Evolutionary conservation across 352 stramenopile genomes (phyloP).

Genomic region (Pythium biforme): DNA sequence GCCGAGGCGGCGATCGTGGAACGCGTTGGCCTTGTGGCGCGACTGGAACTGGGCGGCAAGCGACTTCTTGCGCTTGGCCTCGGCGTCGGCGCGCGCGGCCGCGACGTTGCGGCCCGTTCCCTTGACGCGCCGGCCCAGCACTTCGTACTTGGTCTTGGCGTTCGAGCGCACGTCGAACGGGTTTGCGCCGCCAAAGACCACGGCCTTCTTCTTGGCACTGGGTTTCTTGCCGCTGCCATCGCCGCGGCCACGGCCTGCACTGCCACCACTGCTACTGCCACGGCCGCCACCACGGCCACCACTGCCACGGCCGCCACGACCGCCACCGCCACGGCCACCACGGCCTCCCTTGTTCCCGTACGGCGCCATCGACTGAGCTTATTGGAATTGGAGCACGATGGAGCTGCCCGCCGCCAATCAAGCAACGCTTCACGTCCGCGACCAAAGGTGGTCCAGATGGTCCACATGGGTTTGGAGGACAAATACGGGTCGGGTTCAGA

Average conservation of each 20-base stretch:
- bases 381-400: neutral
- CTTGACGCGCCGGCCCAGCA: slow-evolving; percentile 88
- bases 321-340: neutral
- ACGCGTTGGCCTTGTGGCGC: slow-evolving; percentile 89
- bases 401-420: slow-evolving; percentile 11
- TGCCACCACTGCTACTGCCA: neutral
- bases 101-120: slow-evolving; percentile 88
- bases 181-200: slow-evolving; percentile 48
- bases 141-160: slow-evolving; percentile 86
- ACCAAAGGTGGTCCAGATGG: neutral
- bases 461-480: neutral
- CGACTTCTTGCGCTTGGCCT: slow-evolving; percentile 84
- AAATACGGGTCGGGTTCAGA: too few species aligned
- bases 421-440: slow-evolving; percentile 7
- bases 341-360: slow-evolving; percentile 16
- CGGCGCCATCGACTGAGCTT: slow-evolving; percentile 3
- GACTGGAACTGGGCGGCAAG: slow-evolving; percentile 77
- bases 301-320: neutral
- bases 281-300: neutral
- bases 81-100: slow-evolving; percentile 74
- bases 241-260: neutral
- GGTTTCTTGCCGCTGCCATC: slow-evolving; percentile 12
- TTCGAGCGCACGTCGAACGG: slow-evolving; percentile 91
- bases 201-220: slow-evolving; percentile 21
- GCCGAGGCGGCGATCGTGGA: slow-evolving; percentile 83